Base-by-base conservation (phyloP, 2,329 filamentous ascomycete genomes). In the Beauveria bassiana region DNA sequence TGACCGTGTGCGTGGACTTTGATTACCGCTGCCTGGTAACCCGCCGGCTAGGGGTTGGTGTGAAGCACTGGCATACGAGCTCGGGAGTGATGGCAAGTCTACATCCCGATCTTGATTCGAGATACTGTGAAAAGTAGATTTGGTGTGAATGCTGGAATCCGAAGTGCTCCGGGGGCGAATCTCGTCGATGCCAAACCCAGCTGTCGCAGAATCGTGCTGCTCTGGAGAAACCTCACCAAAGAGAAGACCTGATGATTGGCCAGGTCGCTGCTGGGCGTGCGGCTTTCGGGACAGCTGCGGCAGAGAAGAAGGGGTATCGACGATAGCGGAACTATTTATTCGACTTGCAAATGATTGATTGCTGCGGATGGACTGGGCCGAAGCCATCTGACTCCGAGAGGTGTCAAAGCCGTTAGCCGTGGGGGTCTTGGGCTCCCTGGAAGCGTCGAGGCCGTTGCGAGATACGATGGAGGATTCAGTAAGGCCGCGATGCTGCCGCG, bases 221-320 rank as follows among this genome's bases (percentile, higher is more conserved):
- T 84, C 78, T n/a, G 84, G 81, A 31, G 86, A 75, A 66, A 93
- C 82, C 72, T 93, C 90, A 43, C 90, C 90, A 75, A 93, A 93
- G 22, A 93, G 75, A 42, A 90, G 82, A 64, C 81, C 81, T 59
- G 78, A 53, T 76, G 66, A 64, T 72, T 72, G 38, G 68, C 70
- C 56, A 66, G 67, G 67, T 72, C 70, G 66, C 65, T 70, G 75
- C 69, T 66, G 74, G 70, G 47, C 69, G 66, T 57, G 71, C 65
- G 70, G 69, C 62, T 72, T 70, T 58, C 68, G 69, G 60, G 69
- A 65, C 42, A 73, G 64, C 61, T 69, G 49, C 2, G 50, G 57
- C 14, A 47, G 42, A 20, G 58, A 47, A 10, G 58, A 47, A 4
- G 58, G 20, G 8, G 28, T n/a, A 3, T 5, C 22, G 42, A 16